A percentile compares a stretch with the other conserved stretches of the same genome.
These are phyloP conservation scores for Lactuca sativa DNA, from an alignment of 129 eudicot genomes.

Conservation along the genomic window DNA sequence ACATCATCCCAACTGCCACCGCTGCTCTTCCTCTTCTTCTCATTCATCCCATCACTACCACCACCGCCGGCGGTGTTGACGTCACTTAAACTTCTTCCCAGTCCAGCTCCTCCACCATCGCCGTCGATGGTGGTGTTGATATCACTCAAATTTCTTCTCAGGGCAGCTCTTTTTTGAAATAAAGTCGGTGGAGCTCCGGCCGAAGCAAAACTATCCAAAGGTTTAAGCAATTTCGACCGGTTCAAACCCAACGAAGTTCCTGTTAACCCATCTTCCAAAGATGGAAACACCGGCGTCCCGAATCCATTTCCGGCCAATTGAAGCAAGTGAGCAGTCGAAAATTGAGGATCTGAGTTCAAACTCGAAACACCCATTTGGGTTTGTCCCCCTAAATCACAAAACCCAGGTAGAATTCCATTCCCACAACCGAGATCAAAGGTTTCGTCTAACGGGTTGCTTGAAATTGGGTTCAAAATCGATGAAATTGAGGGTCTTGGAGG, in stretches of 20 bases:
- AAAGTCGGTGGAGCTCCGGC: slow-evolving; percentile 69
- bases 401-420: slow-evolving; percentile 32
- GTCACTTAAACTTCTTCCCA: slow-evolving; percentile 30
- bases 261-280: slow-evolving; percentile 38
- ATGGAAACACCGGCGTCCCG: slow-evolving; percentile 46
- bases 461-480: slow-evolving; percentile 21
- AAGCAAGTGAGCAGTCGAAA: slow-evolving; percentile 46
- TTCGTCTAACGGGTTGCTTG: slow-evolving; percentile 39
- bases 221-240: slow-evolving; percentile 72
- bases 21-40: slow-evolving; percentile 48
- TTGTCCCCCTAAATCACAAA: slow-evolving; percentile 48
- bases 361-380: slow-evolving; percentile 40
- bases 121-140: slow-evolving; percentile 14
- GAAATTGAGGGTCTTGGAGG: slow-evolving; percentile 47
- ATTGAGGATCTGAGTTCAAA: slow-evolving; percentile 44
- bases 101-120: not conserved
- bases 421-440: slow-evolving; percentile 51
- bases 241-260: slow-evolving; percentile 49
- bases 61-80: slow-evolving; percentile 1
- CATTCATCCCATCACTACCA: slow-evolving; percentile 28
- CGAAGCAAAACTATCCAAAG: slow-evolving; percentile 59
- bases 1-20: slow-evolving; percentile 61
- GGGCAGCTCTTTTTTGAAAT: slow-evolving; percentile 87
- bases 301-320: slow-evolving; percentile 45
- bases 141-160: slow-evolving; percentile 53